A percentile compares a stretch with the other conserved stretches of the same genome.
These are phyloP conservation scores for Arachnopeziza araneosa DNA, from an alignment of 2,329 filamentous ascomycete genomes.

Conservation along the genomic window DNA sequence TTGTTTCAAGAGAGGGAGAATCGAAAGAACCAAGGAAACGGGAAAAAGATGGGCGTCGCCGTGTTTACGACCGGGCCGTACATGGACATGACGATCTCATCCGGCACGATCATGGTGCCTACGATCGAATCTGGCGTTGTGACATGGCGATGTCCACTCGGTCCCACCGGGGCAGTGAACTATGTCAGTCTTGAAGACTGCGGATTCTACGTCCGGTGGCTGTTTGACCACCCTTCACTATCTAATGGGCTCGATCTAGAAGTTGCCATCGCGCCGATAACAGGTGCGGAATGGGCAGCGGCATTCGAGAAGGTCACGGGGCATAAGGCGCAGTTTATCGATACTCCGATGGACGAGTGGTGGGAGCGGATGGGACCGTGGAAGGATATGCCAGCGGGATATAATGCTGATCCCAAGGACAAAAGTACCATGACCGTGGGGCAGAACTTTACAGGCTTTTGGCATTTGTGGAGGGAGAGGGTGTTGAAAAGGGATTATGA, in stretches of 20 bases:
- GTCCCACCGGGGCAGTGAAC: constrained; percentile 33
- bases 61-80: constrained; percentile 42
- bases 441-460: constrained; percentile 48
- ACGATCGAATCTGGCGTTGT: constrained; percentile 36
- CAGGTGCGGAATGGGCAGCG: constrained; percentile 35
- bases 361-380: constrained; percentile 18
- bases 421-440: constrained; percentile 34
- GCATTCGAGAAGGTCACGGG: constrained; percentile 41
- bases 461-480: constrained; percentile 40
- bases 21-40: constrained; percentile 28
- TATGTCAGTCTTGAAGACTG: constrained; percentile 43
- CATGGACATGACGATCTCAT: constrained; percentile 39
- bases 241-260: constrained; percentile 42
- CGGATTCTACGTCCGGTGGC: constrained; percentile 41
- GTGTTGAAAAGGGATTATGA: constrained; percentile 42
- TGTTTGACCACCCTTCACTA: constrained; percentile 41
- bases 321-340: constrained; percentile 36
- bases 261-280: constrained; percentile 38
- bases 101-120: constrained; percentile 36
- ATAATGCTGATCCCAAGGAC: constrained; percentile 32
- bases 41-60: constrained; percentile 31
- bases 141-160: constrained; percentile 39
- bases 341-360: constrained; percentile 34
- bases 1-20: constrained; percentile 29
- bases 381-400: constrained; percentile 30